These are phyloP conservation scores for Piromyces finnis DNA, from an alignment of 192 early-diverging fungal genomes.

Conservation along the genomic window DNA sequence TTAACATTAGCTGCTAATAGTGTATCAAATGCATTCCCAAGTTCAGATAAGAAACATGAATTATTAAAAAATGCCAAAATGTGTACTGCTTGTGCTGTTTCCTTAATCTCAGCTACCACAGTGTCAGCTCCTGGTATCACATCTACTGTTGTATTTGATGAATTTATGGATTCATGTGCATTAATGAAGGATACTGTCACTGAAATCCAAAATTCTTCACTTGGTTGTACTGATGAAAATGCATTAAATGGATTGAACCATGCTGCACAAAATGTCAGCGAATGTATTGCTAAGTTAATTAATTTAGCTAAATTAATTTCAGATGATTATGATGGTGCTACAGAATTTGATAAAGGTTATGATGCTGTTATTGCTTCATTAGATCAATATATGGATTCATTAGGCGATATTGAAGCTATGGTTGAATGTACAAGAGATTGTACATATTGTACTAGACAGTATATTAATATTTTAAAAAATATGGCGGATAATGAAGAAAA, in stretches of 20 bases:
- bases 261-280: constrained; percentile 12
- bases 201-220: constrained; percentile 1
- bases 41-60: constrained; percentile 9
- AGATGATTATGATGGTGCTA: constrained; percentile 2
- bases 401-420: constrained; percentile 16
- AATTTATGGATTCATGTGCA: constrained; percentile 19
- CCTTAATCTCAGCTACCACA: constrained; percentile 14
- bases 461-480: constrained; percentile 23
- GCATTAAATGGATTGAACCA: constrained; percentile 14
- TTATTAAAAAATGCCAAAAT: constrained; percentile 13
- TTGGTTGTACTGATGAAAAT: constrained; percentile 2
- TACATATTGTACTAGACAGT: constrained; percentile 19
- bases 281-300: constrained; percentile 20
- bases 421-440: constrained; percentile 21
- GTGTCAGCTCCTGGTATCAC: constrained; percentile 15
- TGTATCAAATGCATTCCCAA: constrained; percentile 10
- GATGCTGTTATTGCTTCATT: constrained; percentile 15
- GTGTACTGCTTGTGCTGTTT: constrained; percentile 10
- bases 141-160: constrained; percentile 20
- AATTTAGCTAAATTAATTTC: constrained; percentile 18
- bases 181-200: constrained; percentile 15
- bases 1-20: constrained; percentile 11
- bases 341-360: constrained; percentile 18
- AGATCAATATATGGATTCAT: constrained; percentile 15
- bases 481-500: constrained; percentile 9